A percentile compares a stretch with the other conserved stretches of the same genome.
phyloP scores from a whole-genome alignment of 768 basidiomycete species.

The Cystobasidium tubakii region DNA sequence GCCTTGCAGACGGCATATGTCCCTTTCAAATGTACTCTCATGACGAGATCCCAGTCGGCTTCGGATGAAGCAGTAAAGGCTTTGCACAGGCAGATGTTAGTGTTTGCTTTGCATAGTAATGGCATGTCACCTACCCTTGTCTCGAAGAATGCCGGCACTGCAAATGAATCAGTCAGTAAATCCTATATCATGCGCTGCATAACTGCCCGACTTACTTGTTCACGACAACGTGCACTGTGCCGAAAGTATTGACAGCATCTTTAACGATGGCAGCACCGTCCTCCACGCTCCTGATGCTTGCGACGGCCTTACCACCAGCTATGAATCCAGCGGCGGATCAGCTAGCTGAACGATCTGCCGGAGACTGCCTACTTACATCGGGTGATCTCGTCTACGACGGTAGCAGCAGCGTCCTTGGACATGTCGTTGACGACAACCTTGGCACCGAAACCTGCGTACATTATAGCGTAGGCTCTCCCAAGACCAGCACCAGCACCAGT shows the following conservation, averaged over 20 bases:
- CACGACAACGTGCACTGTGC: conserved; percentile 73
- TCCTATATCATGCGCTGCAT: too few relatives aligned
- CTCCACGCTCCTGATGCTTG: conserved; percentile 80
- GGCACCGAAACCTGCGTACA: conserved; percentile 88
- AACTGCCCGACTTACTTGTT: conserved; percentile 85
- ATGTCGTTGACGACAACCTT: conserved; percentile 96
- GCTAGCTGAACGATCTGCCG: not conserved
- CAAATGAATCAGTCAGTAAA: conserved; percentile 37
- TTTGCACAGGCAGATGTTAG: not conserved
- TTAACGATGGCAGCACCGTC: conserved; percentile 87
- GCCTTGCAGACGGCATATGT: conserved; percentile 86
- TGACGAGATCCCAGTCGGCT: conserved; percentile 87
- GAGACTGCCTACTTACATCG: conserved; percentile 56
- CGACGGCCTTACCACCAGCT: conserved; percentile 83
- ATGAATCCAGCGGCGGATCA: not conserved
- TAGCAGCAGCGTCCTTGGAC: conserved; percentile 71
- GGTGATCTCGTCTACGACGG: conserved; percentile 79
- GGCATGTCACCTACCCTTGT: conserved; percentile 57
- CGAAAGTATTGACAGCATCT: conserved; percentile 76
- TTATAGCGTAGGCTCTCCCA: conserved; percentile 81
- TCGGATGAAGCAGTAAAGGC: conserved; percentile 83
- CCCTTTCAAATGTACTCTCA: conserved; percentile 74
- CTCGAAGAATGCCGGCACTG: conserved; percentile 88
- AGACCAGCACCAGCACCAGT: conserved; percentile 94
- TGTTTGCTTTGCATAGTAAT: too few relatives aligned